A percentile compares a stretch with the other conserved stretches of the same genome.
Conservation (phyloP, 495 filamentous ascomycete species). For the Trypethelium eluteriae region DNA sequence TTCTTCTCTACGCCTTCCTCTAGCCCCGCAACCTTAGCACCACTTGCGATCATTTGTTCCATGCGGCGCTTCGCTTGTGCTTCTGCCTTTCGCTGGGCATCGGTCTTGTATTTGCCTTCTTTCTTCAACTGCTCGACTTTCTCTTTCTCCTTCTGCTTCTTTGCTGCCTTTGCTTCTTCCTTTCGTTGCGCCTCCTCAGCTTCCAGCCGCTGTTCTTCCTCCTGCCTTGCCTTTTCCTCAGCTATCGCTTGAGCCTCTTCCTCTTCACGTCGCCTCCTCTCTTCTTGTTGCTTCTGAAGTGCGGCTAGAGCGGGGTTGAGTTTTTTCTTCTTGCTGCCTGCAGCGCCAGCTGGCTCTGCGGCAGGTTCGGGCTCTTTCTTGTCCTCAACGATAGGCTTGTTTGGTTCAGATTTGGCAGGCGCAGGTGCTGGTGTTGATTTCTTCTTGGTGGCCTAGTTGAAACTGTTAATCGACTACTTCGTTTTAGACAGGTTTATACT, state of each 20-base stretch:
- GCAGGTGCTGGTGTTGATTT: conserved; percentile 48
- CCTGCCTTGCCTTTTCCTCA: conserved; percentile 66
- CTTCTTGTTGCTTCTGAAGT: conserved; percentile 89
- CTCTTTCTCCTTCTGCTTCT: conserved; percentile 94
- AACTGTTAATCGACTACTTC: neutral
- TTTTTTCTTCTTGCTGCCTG: conserved; percentile 83
- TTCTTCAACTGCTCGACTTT: conserved; percentile 91
- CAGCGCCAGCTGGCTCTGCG: conserved; percentile 22
- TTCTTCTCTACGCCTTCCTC: conserved; percentile 63
- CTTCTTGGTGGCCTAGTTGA: conserved; percentile 57
- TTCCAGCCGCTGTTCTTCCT: conserved; percentile 58
- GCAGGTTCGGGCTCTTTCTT: conserved; percentile 31
- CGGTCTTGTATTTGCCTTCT: conserved; percentile 90
- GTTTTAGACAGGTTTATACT: conserved; percentile 34
- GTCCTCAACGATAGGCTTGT: conserved; percentile 41
- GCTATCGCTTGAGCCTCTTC: conserved; percentile 59
- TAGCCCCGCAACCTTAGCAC: conserved; percentile 67
- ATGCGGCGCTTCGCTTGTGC: conserved; percentile 74
- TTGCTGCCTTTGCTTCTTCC: conserved; percentile 66
- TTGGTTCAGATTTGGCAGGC: conserved; percentile 32
- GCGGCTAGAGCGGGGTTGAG: conserved; percentile 70
- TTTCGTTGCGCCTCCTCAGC: conserved; percentile 68
- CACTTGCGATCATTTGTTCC: conserved; percentile 85
- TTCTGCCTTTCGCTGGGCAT: conserved; percentile 84
- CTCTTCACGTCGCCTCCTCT: conserved; percentile 62